Evolutionary conservation across 352 stramenopile genomes (phyloP).

Genomic region (Thalassiosira oceanica): DNA sequence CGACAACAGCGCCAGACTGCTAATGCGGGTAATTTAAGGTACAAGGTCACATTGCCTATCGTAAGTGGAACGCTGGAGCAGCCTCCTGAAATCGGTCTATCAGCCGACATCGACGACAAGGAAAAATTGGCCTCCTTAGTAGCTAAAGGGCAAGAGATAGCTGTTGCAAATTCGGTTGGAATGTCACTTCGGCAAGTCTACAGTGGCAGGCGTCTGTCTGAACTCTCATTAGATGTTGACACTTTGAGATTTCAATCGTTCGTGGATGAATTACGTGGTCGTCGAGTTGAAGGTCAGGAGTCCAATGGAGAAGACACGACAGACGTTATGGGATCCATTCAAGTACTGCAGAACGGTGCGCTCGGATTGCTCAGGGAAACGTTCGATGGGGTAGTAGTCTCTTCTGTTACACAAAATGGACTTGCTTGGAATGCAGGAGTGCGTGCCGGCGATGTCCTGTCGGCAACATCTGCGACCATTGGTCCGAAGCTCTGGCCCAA

Average conservation of each 20-base stretch:
- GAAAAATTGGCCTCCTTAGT: slow-evolving; percentile 37
- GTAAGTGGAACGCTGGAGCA: neutral
- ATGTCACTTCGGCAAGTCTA: slow-evolving; percentile 64
- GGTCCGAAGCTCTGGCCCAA: slow-evolving; percentile 74
- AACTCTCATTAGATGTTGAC: slow-evolving; percentile 62
- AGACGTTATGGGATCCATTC: slow-evolving; percentile 14
- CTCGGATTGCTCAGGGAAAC: slow-evolving; percentile 29
- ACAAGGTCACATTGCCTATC: slow-evolving; percentile 38
- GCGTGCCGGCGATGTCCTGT: slow-evolving; percentile 65
- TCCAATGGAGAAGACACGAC: neutral
- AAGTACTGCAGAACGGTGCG: slow-evolving; percentile 40
- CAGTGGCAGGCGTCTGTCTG: slow-evolving; percentile 49
- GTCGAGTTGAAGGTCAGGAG: slow-evolving; percentile 17
- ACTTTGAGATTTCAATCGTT: slow-evolving; percentile 58
- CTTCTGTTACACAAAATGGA: slow-evolving; percentile 46
- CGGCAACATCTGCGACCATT: slow-evolving; percentile 63
- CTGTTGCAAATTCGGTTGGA: slow-evolving; percentile 45
- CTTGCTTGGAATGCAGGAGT: slow-evolving; percentile 65
- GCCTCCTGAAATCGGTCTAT: no score
- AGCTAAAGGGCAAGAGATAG: slow-evolving; percentile 46
- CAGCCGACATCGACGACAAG: neutral
- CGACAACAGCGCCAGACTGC: neutral
- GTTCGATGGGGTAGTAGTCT: slow-evolving; percentile 69
- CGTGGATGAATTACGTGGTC: slow-evolving; percentile 46
- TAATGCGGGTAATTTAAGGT: neutral